Percentiles rank a stretch among this genome's conserved stretches.
Evolutionary conservation across 2,329 filamentous ascomycete species (phyloP).

Genomic region (Pseudocercospora fuligena): DNA sequence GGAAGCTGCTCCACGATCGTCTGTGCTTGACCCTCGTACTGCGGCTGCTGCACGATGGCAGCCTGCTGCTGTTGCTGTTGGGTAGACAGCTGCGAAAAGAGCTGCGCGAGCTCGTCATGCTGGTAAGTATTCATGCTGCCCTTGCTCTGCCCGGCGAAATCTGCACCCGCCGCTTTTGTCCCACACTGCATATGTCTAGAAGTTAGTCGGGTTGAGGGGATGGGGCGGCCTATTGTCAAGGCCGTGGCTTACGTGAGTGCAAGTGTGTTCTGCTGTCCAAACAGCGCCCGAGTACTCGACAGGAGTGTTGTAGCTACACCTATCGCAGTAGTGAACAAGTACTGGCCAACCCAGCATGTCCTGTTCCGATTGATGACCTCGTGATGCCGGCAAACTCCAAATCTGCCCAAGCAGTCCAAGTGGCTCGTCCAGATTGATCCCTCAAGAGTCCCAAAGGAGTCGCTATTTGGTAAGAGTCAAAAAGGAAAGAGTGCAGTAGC

Average conservation of each 20-base stretch:
- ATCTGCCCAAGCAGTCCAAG: background rate
- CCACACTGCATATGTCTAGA: slow-evolving; percentile 46
- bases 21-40: slow-evolving; percentile 22
- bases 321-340: slow-evolving; percentile 39
- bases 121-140: slow-evolving; percentile 57
- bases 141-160: slow-evolving; percentile 50
- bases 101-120: slow-evolving; percentile 79
- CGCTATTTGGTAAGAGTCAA: slow-evolving; percentile 15
- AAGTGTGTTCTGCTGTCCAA: slow-evolving; percentile 51
- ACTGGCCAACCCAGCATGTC: slow-evolving; percentile 34
- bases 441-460: slow-evolving; percentile 7
- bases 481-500: slow-evolving; percentile 23
- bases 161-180: slow-evolving; percentile 48
- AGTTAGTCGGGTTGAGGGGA: slow-evolving; percentile 30
- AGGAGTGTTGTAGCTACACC: slow-evolving; percentile 41
- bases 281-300: slow-evolving; percentile 48
- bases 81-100: slow-evolving; percentile 65
- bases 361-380: slow-evolving; percentile 11
- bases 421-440: slow-evolving; percentile 10
- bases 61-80: slow-evolving; percentile 53
- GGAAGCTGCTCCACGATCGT: slow-evolving; percentile 25
- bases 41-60: slow-evolving; percentile 31
- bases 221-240: slow-evolving; percentile 28
- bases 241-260: slow-evolving; percentile 51
- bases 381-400: slow-evolving; percentile 7